Base-by-base conservation (phyloP, 495 filamentous ascomycete species). In the Barbatosphaeria neglecta region DNA sequence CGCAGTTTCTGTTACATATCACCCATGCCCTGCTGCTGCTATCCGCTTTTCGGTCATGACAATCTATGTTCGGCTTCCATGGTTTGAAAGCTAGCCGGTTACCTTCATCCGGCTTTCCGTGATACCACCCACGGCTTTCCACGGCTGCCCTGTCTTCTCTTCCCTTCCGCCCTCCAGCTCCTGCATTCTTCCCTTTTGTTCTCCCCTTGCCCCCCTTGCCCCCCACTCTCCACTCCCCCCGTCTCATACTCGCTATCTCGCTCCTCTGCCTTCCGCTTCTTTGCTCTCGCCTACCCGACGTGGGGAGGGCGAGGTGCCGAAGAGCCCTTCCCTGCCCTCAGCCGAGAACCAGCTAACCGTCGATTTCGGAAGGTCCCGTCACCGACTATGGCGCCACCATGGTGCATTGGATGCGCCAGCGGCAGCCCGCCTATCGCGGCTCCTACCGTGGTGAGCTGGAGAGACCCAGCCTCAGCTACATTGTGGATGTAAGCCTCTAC, bases 371-470 rank as follows among this genome's bases (percentile, higher is more conserved):
- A 88, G 84, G 85, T 22, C 81, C 90, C 43, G 87, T 95, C 6
- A 97, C 92, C 15, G 92, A 98, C 62, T 96, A 96, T 77, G 86
- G 90, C 50, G 84, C 90, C 9, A 92, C 87, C 6, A 77, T 94
- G 61, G 82, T 87, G 43, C 84, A 90, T 65, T 98, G 86, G 85
- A 89, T 95, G 85, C 84, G 83, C 54, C 79, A 86, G 59, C 80
- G 90, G 24, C 76, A 81, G 53, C 84, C 87, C 15, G 75, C 76
- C 50, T 94, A 84, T 65, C 80, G 78, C 58, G 79, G 79, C 22
- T 72, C 71, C 20, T 76, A 78, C 47, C 64, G 64, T 23, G 73
- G 86, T 57, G 88, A 94, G 65, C 61, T 74, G 39, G 90, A 95
- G 64, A 72, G 90, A 44, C 92, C 92, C 2, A 92, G 84, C 58